Percentiles rank a stretch among this genome's conserved stretches.
phyloP scores from a whole-genome alignment of 768 basidiomycete species.

The Pisolithus albus region DNA sequence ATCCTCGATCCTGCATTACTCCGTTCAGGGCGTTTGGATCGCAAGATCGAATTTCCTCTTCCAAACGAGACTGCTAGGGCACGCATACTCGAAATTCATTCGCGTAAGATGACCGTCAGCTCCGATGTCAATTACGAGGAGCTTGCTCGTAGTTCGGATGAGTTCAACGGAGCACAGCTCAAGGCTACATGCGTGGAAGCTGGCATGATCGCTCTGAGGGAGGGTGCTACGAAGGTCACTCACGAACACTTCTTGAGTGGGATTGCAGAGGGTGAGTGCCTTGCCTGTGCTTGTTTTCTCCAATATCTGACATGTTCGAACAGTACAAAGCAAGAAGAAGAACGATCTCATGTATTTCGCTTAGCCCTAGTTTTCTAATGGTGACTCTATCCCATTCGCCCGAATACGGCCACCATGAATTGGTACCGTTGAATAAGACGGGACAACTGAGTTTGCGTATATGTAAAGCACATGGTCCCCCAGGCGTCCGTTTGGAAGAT shows the following conservation, averaged over 20 bases:
- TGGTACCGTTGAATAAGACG: no score
- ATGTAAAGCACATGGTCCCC: no score
- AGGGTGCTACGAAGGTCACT: conserved; percentile 80
- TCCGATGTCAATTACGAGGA: conserved; percentile 95
- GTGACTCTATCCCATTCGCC: neutral
- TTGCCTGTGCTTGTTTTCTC: neutral
- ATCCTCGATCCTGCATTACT: conserved; percentile 98
- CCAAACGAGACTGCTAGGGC: conserved; percentile 96
- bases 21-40: conserved; percentile 93
- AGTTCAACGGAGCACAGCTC: conserved; percentile 95
- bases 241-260: conserved; percentile 97
- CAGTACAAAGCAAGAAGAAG: conserved; percentile 99
- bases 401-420: neutral
- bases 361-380: conserved; percentile 33
- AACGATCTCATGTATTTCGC: conserved; percentile 95
- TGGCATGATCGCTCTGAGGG: conserved; percentile 95
- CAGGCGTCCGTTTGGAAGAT: no score
- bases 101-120: conserved; percentile 88
- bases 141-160: conserved; percentile 92
- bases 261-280: conserved; percentile 70
- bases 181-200: conserved; percentile 99
- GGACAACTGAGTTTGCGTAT: no score
- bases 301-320: conserved; percentile 22
- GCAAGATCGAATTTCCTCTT: conserved; percentile 98
- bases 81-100: conserved; percentile 93